Percentiles rank a stretch among this genome's conserved stretches.
Conservation (phyloP, 2,329 filamentous ascomycete genomes). For the Alternaria atra region DNA sequence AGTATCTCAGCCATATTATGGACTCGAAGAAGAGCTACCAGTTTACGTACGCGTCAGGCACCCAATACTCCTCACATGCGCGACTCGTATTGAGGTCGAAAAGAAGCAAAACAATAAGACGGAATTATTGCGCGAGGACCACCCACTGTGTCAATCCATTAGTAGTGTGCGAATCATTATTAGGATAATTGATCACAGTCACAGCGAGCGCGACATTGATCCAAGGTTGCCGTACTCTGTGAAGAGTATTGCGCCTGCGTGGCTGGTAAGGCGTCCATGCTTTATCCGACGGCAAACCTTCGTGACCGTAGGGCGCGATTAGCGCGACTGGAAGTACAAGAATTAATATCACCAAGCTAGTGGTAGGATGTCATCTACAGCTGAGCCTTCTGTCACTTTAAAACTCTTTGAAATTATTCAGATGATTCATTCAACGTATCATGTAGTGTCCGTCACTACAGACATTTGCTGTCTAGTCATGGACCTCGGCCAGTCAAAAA, state of each 20-base stretch:
- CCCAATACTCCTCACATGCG: neutral
- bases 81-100: neutral
- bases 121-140: neutral
- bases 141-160: neutral
- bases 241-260: neutral
- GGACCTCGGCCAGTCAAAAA: neutral
- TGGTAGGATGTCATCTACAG: neutral
- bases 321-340: neutral
- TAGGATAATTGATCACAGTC: neutral
- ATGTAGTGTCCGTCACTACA: neutral
- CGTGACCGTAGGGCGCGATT: slow-evolving; percentile 1
- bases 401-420: neutral
- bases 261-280: neutral
- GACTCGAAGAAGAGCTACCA: neutral
- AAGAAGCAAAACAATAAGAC: neutral
- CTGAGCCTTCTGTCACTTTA: neutral
- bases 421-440: neutral
- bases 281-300: neutral
- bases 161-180: neutral
- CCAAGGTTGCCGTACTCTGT: neutral
- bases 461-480: neutral
- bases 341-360: neutral
- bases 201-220: neutral
- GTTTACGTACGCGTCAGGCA: neutral
- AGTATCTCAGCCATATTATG: neutral